Evolutionary conservation across 23 red algal species (phyloP).

Genomic region (Gracilaria vermiculophylla): DNA sequence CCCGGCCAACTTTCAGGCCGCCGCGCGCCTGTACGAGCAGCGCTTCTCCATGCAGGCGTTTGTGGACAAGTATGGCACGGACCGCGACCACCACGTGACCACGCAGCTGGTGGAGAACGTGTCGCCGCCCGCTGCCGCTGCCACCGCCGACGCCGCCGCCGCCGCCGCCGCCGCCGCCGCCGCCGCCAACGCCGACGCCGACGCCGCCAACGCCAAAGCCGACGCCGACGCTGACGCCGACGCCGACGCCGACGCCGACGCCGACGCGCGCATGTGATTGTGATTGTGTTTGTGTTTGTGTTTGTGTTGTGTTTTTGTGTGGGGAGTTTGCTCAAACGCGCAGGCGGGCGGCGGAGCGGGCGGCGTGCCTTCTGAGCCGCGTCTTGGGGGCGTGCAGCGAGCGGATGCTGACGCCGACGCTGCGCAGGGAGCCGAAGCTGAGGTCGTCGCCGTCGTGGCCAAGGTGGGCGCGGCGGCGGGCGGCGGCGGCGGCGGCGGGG

Average conservation of each 20-base stretch:
- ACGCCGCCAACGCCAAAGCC: too few species aligned
- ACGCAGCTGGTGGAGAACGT: conserved; percentile 1
- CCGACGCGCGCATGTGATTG: too few species aligned
- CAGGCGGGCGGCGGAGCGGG: neutral
- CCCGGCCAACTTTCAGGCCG: conserved; percentile 18
- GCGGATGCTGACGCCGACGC: too few species aligned
- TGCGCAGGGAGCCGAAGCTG: conserved; percentile 1
- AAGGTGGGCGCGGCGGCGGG: conserved; percentile 32
- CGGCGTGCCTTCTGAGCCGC: neutral
- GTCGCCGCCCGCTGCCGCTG: neutral
- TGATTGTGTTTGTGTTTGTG: neutral
- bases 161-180: too few species aligned
- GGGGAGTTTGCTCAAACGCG: neutral
- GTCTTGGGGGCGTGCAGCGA: neutral
- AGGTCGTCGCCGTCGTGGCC: neutral
- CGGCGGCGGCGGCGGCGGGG: neutral
- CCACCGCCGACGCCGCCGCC: too few species aligned
- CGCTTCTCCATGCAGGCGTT: conserved; percentile 40
- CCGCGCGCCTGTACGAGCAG: conserved; percentile 12
- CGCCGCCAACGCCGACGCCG: too few species aligned
- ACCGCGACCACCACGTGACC: conserved; percentile 6
- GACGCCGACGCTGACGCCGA: too few species aligned
- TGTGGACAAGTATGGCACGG: conserved; percentile 36
- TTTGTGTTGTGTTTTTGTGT: neutral
- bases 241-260: too few species aligned